Evolutionary conservation across 2,329 filamentous ascomycete genomes (phyloP).

Genomic region (Aurifilum marmelostoma): DNA sequence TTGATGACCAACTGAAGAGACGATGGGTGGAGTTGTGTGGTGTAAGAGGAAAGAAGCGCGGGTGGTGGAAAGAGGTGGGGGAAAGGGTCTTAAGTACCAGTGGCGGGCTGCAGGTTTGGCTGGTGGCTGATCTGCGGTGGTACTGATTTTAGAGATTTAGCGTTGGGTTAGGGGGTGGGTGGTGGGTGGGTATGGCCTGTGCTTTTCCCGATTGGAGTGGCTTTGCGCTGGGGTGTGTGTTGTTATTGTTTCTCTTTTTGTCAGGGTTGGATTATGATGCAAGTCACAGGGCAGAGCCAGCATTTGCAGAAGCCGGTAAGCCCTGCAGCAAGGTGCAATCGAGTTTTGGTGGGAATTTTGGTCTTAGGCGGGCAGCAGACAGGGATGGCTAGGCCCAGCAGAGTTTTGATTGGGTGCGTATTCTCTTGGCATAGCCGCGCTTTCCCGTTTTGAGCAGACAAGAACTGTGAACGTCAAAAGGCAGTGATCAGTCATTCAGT

Average conservation of each 20-base stretch:
- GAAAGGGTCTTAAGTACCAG: conserved; percentile 46
- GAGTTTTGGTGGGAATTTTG: conserved; percentile 30
- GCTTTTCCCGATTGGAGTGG: conserved; percentile 2
- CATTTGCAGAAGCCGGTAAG: neutral
- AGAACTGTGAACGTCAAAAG: conserved; percentile 5
- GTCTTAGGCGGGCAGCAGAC: conserved; percentile 15
- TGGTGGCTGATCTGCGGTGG: conserved; percentile 42
- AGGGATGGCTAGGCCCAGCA: conserved; percentile 11
- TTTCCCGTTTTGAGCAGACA: conserved; percentile 28
- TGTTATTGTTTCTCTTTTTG: neutral
- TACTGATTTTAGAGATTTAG: conserved; percentile 14
- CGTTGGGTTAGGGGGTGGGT: neutral
- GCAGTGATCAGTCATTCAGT: neutral
- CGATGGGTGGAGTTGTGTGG: conserved; percentile 36
- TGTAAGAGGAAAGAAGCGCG: conserved; percentile 39
- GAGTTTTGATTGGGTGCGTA: conserved; percentile 37
- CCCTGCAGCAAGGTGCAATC: neutral
- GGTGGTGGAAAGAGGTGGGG: conserved; percentile 47
- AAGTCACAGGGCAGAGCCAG: neutral
- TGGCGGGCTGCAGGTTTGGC: conserved; percentile 32
- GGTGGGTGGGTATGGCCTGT: conserved; percentile 10
- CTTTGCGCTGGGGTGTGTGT: neutral
- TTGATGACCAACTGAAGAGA: conserved; percentile 32
- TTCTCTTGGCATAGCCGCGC: conserved; percentile 27
- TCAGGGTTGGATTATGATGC: neutral